Percentiles rank a stretch among this genome's conserved stretches.
Conservation (phyloP, 2,329 filamentous ascomycete genomes). For the Chrysosporium queenslandicum region DNA sequence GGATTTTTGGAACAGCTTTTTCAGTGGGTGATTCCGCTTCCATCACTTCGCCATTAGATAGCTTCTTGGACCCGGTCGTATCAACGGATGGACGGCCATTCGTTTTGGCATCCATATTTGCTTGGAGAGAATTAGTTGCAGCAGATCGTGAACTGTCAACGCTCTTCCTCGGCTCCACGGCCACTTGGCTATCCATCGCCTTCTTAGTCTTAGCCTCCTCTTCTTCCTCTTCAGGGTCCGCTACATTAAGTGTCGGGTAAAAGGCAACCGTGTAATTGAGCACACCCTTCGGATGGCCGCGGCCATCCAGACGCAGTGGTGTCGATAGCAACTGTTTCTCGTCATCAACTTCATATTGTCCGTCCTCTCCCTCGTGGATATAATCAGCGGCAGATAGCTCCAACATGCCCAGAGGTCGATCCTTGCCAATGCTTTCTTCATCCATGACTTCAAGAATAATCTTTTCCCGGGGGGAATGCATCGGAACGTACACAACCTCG, state of each 20-base stretch:
- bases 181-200: constrained; percentile 20
- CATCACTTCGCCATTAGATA: constrained; percentile 38
- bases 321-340: constrained; percentile 58
- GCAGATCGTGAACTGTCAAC: constrained; percentile 9
- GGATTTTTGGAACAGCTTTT: constrained; percentile 62
- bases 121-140: background rate
- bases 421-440: constrained; percentile 80
- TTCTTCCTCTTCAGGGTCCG: constrained; percentile 66
- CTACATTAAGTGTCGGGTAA: constrained; percentile 77
- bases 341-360: constrained; percentile 71
- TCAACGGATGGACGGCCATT: constrained; percentile 28
- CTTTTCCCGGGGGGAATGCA: constrained; percentile 75
- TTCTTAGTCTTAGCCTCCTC: constrained; percentile 32
- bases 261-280: constrained; percentile 79
- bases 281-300: constrained; percentile 64
- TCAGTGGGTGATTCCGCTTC: constrained; percentile 33
- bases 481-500: constrained; percentile 85
- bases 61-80: constrained; percentile 27
- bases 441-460: constrained; percentile 93
- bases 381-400: constrained; percentile 72
- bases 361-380: constrained; percentile 63
- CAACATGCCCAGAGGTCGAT: constrained; percentile 72
- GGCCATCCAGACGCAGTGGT: constrained; percentile 62
- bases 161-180: constrained; percentile 18
- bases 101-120: constrained; percentile 7